Conservation (phyloP, 2,329 filamentous ascomycete genomes). For the Monosporascus cannonballus region DNA sequence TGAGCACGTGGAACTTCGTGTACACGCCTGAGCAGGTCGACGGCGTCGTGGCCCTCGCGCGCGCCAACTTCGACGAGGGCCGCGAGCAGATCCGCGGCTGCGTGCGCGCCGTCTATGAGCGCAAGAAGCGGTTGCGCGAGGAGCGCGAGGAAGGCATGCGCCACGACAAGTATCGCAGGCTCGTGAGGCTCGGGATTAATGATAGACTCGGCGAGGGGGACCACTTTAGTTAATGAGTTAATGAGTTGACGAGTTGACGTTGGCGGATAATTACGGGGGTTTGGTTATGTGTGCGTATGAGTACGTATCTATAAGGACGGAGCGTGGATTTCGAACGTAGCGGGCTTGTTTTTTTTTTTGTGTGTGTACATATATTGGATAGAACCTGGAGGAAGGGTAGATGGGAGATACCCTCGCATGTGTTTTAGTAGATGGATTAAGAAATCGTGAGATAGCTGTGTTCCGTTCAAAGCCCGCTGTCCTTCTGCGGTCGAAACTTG, state of each 20-base stretch:
- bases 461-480: no score
- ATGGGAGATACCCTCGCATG: no score
- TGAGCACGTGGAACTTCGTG: constrained; percentile 97
- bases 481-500: no score
- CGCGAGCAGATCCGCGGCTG: constrained; percentile 70
- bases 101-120: constrained; percentile 83
- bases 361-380: no score
- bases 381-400: no score
- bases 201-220: constrained; percentile 57
- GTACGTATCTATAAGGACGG: neutral
- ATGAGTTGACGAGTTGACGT: constrained; percentile 8
- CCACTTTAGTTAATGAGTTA: constrained; percentile 59
- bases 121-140: constrained; percentile 69
- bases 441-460: no score
- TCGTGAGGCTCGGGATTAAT: constrained; percentile 44
- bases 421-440: no score
- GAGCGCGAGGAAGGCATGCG: constrained; percentile 38
- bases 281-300: neutral
- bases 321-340: no score
- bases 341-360: no score
- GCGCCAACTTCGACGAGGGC: constrained; percentile 82
- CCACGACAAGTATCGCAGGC: constrained; percentile 36
- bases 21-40: constrained; percentile 91
- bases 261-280: constrained; percentile 50
- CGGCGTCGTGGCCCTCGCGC: constrained; percentile 71